phyloP scores from a whole-genome alignment of 768 basidiomycete species.

The Psilocybe subaeruginosa region DNA sequence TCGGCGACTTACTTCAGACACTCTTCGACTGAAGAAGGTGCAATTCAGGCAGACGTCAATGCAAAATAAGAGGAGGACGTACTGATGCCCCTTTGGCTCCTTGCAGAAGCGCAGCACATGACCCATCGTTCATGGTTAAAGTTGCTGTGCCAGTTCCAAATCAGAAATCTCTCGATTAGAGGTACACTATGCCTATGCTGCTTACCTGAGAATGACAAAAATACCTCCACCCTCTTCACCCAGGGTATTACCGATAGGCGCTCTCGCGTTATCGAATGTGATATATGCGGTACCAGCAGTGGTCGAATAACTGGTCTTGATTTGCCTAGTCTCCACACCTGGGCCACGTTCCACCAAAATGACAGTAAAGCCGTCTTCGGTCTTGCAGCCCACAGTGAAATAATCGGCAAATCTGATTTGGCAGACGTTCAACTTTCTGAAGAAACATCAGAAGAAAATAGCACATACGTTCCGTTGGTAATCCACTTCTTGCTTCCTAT shows the following conservation, averaged over 20 bases:
- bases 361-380: constrained; percentile 75
- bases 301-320: constrained; percentile 78
- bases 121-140: constrained; percentile 97
- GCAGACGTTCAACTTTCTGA: background rate
- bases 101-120: constrained; percentile 77
- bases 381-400: constrained; percentile 78
- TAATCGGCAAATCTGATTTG: constrained; percentile 48
- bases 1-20: constrained; percentile 64
- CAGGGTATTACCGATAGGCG: constrained; percentile 87
- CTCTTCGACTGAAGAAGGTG: constrained; percentile 63
- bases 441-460: background rate
- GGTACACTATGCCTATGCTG: no score
- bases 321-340: constrained; percentile 75
- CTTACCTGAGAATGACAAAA: constrained; percentile 37
- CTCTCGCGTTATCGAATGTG: constrained; percentile 83
- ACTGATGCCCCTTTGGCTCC: constrained; percentile 43
- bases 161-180: background rate
- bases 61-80: constrained; percentile 10
- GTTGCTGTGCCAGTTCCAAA: constrained; percentile 49
- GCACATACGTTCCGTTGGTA: constrained; percentile 63
- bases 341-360: constrained; percentile 67
- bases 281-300: constrained; percentile 87
- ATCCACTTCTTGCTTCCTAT: constrained; percentile 52
- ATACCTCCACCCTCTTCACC: constrained; percentile 51
- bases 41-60: background rate